These are phyloP conservation scores for Leccinum uliginosum DNA, from an alignment of 768 basidiomycete species.

Conservation along the genomic window DNA sequence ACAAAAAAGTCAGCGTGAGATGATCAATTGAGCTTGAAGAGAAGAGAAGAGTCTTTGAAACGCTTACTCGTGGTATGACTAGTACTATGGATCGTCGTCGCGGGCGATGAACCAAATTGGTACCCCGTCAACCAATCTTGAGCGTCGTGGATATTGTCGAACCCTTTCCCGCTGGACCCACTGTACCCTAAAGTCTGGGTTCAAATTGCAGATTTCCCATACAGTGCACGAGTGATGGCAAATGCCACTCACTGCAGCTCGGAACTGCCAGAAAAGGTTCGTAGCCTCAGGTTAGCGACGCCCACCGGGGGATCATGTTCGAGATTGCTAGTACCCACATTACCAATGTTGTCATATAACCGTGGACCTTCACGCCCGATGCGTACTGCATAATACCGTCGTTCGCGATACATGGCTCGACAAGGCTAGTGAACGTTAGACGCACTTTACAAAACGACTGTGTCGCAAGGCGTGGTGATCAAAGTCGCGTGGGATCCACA, in stretches of 20 bases:
- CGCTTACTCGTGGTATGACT: constrained; percentile 16
- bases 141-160: constrained; percentile 27
- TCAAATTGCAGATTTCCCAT: background rate
- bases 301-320: background rate
- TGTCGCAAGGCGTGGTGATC: background rate
- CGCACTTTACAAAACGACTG: background rate
- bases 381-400: constrained; percentile 34
- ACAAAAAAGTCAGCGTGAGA: background rate
- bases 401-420: constrained; percentile 11
- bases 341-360: constrained; percentile 26
- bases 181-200: constrained; percentile 27
- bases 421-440: background rate
- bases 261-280: constrained; percentile 18
- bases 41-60: background rate
- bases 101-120: constrained; percentile 9
- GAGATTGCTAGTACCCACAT: constrained; percentile 19
- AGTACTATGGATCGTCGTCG: constrained; percentile 6
- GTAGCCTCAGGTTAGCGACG: background rate
- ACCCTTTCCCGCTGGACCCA: constrained; percentile 31
- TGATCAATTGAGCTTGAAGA: background rate
- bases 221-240: background rate
- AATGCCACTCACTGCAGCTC: constrained; percentile 18
- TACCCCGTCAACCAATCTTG: constrained; percentile 20
- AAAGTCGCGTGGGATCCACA: no score
- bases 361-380: constrained; percentile 31